These are phyloP conservation scores for Escallonia rubra DNA, from an alignment of 129 eudicot species.

Conservation along the genomic window DNA sequence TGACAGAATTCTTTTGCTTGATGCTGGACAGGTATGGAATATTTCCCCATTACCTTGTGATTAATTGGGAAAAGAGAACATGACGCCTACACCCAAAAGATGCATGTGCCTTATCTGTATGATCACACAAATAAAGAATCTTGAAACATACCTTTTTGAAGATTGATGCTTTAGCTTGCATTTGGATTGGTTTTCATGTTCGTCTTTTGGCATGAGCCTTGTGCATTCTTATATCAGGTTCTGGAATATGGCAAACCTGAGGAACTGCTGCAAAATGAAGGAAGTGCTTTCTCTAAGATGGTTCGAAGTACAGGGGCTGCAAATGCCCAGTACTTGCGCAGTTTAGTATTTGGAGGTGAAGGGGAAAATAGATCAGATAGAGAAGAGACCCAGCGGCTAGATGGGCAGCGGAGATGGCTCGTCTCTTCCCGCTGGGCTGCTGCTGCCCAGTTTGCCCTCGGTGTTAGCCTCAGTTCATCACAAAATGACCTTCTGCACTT, in stretches of 20 bases:
- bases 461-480: slow-evolving; percentile 47
- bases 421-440: slow-evolving; percentile 59
- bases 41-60: neutral
- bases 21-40: slow-evolving; percentile 75
- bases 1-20: slow-evolving; percentile 81
- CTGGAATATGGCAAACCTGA: slow-evolving; percentile 82
- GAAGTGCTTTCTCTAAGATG: slow-evolving; percentile 86
- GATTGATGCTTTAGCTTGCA: neutral
- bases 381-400: slow-evolving; percentile 23
- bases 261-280: slow-evolving; percentile 48
- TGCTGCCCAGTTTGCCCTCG: slow-evolving; percentile 51
- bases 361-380: slow-evolving; percentile 20
- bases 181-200: neutral
- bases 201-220: neutral
- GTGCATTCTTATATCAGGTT: slow-evolving; percentile 34
- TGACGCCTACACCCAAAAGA: neutral
- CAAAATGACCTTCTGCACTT: slow-evolving; percentile 39
- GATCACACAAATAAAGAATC: neutral
- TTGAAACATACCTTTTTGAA: neutral
- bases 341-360: slow-evolving; percentile 56
- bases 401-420: slow-evolving; percentile 42
- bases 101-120: neutral
- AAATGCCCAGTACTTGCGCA: slow-evolving; percentile 87
- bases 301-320: slow-evolving; percentile 94
- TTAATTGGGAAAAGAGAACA: neutral